Evolutionary conservation across 306 rosid species (phyloP), one percentile per base, ranked within the genome.

Genomic region (Rosa chinensis): DNA sequence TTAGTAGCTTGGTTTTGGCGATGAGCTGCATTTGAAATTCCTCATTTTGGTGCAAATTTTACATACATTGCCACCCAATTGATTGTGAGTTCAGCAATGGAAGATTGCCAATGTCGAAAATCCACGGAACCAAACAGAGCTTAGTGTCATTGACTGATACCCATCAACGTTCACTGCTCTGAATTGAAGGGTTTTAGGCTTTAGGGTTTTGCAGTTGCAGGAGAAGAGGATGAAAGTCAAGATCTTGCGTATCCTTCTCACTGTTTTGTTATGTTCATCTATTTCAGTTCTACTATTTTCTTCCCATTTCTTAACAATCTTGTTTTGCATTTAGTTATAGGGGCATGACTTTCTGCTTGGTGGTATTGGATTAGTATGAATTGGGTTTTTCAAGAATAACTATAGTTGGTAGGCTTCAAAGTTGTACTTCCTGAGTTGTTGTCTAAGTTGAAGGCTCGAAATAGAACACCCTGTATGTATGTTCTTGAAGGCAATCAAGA

Each of bases 151-250:
- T 61, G 42, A 18, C 39, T 14, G 25, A 10, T 52, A 16, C 39
- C 59, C 55, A 53, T 55, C 56, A 16, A 39, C 20, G 10, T 13
- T 62, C 23, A 20, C 35, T 35, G 42, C 50, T 77, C 35, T 50
- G 28, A 58, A 52, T 70, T 42, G 10, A 35, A 14, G 77, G 55
- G 66, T 56, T 10, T 80, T 67, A 67, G 75, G 56, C 64, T 70
- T 61, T 7, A 50, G 76, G 78, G 69, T 70, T 74, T 78, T 50
- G 64, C 25, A 39, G 62, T 75, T 48, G 72, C 44, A 45, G 72
- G 68, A 66, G 76, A 69, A 58, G 58, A 73, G 78, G 78, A 90
- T 89, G 95, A 85, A 91, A 83, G 89, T 91, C 71, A 91, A 89
- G 80, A 72, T 90, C 70, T 73, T 84, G 80, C 90, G 90, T 88